phyloP scores from a whole-genome alignment of 345 rosid genomes.

The Rhodomyrtus tomentosa region DNA sequence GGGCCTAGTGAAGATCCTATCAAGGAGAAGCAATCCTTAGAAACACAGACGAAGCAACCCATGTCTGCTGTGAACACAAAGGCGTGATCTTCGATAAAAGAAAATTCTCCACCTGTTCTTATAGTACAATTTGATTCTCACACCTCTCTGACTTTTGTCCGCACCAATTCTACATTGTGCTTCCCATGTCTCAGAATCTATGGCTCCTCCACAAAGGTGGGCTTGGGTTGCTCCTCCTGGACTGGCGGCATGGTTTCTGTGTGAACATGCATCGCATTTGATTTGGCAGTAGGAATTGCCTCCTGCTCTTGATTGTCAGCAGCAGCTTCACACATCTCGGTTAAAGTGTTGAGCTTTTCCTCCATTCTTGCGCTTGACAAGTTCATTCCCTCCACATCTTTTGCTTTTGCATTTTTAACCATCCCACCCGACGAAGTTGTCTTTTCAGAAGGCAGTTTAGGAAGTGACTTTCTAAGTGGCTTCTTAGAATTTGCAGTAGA shows the following conservation, averaged over 20 bases:
- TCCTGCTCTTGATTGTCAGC: conserved; percentile 18
- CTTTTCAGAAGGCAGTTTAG: conserved; percentile 83
- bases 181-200: neutral
- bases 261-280: conserved; percentile 16
- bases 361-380: conserved; percentile 3
- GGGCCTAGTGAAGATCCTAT: neutral
- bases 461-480: conserved; percentile 73
- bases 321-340: conserved; percentile 1
- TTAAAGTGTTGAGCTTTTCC: conserved; percentile 7
- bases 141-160: neutral
- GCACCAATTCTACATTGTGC: neutral
- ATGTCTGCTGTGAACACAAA: neutral
- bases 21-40: neutral
- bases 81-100: neutral
- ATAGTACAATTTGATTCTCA: neutral
- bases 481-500: conserved; percentile 41
- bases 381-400: conserved; percentile 8
- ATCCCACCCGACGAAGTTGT: conserved; percentile 21
- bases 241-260: conserved; percentile 10
- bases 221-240: neutral
- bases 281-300: conserved; percentile 6
- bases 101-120: neutral
- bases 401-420: neutral
- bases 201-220: neutral
- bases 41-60: neutral